Evolutionary conservation across 306 rosid genomes (phyloP).

Genomic region (Vigna radiata): DNA sequence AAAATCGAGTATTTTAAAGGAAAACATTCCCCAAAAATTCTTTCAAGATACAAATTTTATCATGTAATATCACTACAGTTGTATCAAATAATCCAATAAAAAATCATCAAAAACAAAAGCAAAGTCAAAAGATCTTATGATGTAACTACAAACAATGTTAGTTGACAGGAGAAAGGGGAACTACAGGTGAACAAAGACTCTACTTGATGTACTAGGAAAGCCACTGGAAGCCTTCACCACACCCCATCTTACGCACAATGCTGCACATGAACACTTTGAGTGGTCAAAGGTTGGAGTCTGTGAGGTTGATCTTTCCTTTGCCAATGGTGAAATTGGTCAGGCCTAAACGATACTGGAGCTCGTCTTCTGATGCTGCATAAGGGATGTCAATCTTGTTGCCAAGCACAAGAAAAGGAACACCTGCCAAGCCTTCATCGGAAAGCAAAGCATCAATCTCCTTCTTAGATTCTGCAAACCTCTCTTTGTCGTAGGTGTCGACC

Average conservation of each 20-base stretch:
- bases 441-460: slow-evolving; percentile 80
- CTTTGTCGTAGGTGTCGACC: slow-evolving; percentile 80
- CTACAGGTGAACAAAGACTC: slow-evolving; percentile 37
- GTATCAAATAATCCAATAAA: slow-evolving; percentile 48
- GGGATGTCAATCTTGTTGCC: slow-evolving; percentile 92
- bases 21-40: slow-evolving; percentile 36
- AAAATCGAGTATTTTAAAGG: slow-evolving; percentile 44
- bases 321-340: slow-evolving; percentile 84
- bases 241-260: slow-evolving; percentile 90
- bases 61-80: slow-evolving; percentile 51
- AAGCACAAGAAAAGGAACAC: slow-evolving; percentile 75
- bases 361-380: slow-evolving; percentile 85
- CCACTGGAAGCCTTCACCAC: slow-evolving; percentile 91
- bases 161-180: slow-evolving; percentile 36
- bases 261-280: slow-evolving; percentile 94
- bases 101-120: slow-evolving; percentile 39
- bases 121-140: slow-evolving; percentile 44
- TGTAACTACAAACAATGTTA: slow-evolving; percentile 49
- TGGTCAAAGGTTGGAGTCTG: slow-evolving; percentile 72
- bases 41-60: slow-evolving; percentile 45
- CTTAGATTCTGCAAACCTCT: slow-evolving; percentile 79
- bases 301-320: slow-evolving; percentile 73
- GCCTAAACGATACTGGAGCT: slow-evolving; percentile 73
- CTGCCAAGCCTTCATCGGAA: slow-evolving; percentile 71
- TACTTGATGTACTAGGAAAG: slow-evolving; percentile 84